A percentile compares a stretch with the other conserved stretches of the same genome.
Evolutionary conservation across 169 alveolate genomes (phyloP).

Genomic region (Plasmodium sp.): DNA sequence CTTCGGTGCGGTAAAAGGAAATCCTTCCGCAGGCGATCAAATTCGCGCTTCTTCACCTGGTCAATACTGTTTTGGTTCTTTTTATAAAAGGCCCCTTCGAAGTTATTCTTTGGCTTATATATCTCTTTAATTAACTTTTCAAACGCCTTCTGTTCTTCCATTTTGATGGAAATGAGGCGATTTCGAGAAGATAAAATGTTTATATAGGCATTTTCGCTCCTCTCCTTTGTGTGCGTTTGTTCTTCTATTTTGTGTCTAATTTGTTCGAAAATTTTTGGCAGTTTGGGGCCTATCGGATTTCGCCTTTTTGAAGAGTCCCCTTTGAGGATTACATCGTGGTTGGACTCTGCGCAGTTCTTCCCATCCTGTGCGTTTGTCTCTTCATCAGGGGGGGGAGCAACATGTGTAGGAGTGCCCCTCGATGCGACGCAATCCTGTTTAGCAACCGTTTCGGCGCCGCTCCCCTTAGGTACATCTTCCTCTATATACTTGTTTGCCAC

Average conservation of each 20-base stretch:
- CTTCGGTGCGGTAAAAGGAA: background rate
- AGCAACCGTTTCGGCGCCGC: background rate
- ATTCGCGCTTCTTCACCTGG: slow-evolving; percentile 5
- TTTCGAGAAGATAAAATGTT: slow-evolving; percentile 28
- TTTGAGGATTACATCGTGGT: background rate
- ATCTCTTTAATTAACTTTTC: slow-evolving; percentile 24
- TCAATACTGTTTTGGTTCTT: slow-evolving; percentile 4
- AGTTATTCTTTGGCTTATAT: slow-evolving; percentile 70
- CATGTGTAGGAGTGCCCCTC: background rate
- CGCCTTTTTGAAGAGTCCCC: background rate
- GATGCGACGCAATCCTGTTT: background rate
- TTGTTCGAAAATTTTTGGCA: slow-evolving; percentile 45
- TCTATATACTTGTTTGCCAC: background rate
- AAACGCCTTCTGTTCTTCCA: slow-evolving; percentile 49
- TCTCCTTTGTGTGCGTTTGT: background rate
- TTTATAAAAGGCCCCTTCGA: slow-evolving; percentile 69
- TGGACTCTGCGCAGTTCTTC: background rate
- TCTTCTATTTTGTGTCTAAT: slow-evolving; percentile 11
- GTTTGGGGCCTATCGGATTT: slow-evolving; percentile 36
- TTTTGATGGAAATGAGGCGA: slow-evolving; percentile 37
- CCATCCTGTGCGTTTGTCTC: background rate
- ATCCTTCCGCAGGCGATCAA: background rate
- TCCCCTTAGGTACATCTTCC: background rate
- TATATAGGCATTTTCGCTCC: slow-evolving; percentile 34
- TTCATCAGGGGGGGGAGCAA: background rate